Base-by-base conservation (phyloP, 768 basidiomycete genomes). In the Naganishia vishniacii region DNA sequence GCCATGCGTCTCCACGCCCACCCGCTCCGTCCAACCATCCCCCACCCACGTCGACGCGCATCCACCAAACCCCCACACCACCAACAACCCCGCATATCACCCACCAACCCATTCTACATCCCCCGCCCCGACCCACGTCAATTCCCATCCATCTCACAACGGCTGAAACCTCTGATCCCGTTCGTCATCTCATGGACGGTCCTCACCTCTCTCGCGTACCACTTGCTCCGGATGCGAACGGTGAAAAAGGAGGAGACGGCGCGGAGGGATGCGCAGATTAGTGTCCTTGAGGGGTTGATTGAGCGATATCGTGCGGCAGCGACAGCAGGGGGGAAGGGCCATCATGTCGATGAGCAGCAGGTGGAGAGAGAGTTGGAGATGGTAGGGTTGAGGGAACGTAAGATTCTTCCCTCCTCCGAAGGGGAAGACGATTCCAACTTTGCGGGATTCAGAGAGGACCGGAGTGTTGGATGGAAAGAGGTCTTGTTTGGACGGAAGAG, bases 331-430 rank as follows among this genome's bases (percentile, higher is more conserved):
- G 34, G 20, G 20, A 40, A 71, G 4, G 61, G 46, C 26, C 67
- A 73, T 32, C 70, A 70, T 23, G 72, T 72, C 29, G 59, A 49
- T 29, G 70, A 73, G 37, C 70, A 67, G 20, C 71, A 73, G 31
- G 59, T 77, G 11, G 70, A 75, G 59, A 66, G 75, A 32, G 72
- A 75, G 47, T 56, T 78, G 49, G 75, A 77, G 66, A 70, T 77
- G 67, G 78, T 78, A 13, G 78, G 78, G 11, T 51, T 78, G 25
- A 69, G 73, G 34, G 75, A 77, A 62, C 46, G 75, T n/a, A 70
- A 59, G 34, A 51, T 65, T 20, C 49, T 70, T 42, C 63, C 67
- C n/a, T n/a, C n/a, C n/a, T n/a, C n/a, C n/a, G n/a, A n/a, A n/a
- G n/a, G n/a, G 6, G 68, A 62, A 34, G 71, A 67, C 4, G 44